These are phyloP conservation scores for Rhynchospora breviuscula DNA, from an alignment of 176 grass and related monocot species.

Conservation along the genomic window DNA sequence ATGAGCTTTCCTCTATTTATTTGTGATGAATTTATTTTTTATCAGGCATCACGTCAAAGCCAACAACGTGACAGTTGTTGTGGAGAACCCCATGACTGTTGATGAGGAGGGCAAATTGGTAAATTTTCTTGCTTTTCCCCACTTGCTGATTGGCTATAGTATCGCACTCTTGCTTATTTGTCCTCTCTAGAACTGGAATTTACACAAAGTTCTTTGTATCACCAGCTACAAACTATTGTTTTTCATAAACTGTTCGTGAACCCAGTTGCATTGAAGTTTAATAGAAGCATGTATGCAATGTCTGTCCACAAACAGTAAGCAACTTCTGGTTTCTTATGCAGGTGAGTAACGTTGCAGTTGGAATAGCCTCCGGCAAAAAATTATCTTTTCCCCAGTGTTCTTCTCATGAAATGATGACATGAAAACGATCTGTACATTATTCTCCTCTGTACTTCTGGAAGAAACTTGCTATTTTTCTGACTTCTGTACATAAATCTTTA, in stretches of 20 bases:
- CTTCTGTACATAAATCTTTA: slow-evolving; percentile 17
- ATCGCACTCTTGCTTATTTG: background rate
- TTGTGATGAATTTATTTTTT: background rate
- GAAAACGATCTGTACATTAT: background rate
- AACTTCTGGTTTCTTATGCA: slow-evolving; percentile 25
- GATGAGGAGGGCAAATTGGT: slow-evolving; percentile 85
- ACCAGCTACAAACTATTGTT: background rate
- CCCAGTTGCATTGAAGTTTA: background rate
- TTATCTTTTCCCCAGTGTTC: slow-evolving; percentile 16
- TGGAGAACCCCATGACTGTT: slow-evolving; percentile 93
- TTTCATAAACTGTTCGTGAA: background rate
- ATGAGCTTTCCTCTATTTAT: background rate
- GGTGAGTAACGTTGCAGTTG: slow-evolving; percentile 74
- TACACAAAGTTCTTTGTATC: background rate
- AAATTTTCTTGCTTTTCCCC: slow-evolving; percentile 14
- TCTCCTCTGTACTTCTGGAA: background rate
- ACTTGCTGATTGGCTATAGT: background rate
- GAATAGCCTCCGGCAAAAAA: slow-evolving; percentile 44
- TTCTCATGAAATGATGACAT: background rate
- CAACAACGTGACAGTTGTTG: slow-evolving; percentile 63
- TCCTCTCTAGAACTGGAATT: background rate
- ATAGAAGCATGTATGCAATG: background rate
- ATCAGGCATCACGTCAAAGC: slow-evolving; percentile 31
- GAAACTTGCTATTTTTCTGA: slow-evolving; percentile 7
- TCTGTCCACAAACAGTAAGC: background rate